phyloP scores from a whole-genome alignment of 306 rosid genomes.

The Pyrus communis region DNA sequence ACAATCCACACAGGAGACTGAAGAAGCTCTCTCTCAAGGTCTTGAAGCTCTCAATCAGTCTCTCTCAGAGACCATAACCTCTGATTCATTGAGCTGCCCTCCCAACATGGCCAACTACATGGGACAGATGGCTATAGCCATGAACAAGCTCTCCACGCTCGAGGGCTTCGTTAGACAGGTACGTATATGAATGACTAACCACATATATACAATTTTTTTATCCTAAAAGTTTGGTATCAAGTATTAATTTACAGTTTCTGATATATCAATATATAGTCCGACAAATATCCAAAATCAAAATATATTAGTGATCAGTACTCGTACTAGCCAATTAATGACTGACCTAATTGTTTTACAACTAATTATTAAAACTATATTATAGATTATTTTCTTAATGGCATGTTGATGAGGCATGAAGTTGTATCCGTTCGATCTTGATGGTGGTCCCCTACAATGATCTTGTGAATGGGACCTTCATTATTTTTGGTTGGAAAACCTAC shows the following conservation, averaged over 20 bases:
- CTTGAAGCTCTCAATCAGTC: slow-evolving; percentile 76
- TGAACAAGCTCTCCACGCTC: slow-evolving; percentile 76
- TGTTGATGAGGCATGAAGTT: not conserved
- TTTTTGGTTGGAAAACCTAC: slow-evolving; percentile 56
- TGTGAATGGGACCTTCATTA: slow-evolving; percentile 28
- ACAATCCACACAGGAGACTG: slow-evolving; percentile 80
- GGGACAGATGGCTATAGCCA: slow-evolving; percentile 95
- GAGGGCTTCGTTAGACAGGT: slow-evolving; percentile 95
- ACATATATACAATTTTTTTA: not conserved
- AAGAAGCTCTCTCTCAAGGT: slow-evolving; percentile 83
- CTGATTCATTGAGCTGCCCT: slow-evolving; percentile 66
- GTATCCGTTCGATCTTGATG: not conserved
- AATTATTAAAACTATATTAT: not conserved
- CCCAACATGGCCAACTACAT: slow-evolving; percentile 85
- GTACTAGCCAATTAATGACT: too few relatives aligned
- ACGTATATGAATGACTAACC: not conserved
- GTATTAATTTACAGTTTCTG: not conserved
- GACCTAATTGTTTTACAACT: too few relatives aligned
- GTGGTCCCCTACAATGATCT: slow-evolving; percentile 36
- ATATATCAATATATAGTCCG: too few relatives aligned
- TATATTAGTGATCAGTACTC: too few relatives aligned
- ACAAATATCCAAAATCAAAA: too few relatives aligned
- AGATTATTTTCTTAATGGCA: not conserved
- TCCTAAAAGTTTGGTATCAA: not conserved
- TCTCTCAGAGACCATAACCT: slow-evolving; percentile 61